Evolutionary conservation across 208 protist genomes (phyloP), one percentile per base, ranked within the genome.

Genomic region (Crithidia thermophila): DNA sequence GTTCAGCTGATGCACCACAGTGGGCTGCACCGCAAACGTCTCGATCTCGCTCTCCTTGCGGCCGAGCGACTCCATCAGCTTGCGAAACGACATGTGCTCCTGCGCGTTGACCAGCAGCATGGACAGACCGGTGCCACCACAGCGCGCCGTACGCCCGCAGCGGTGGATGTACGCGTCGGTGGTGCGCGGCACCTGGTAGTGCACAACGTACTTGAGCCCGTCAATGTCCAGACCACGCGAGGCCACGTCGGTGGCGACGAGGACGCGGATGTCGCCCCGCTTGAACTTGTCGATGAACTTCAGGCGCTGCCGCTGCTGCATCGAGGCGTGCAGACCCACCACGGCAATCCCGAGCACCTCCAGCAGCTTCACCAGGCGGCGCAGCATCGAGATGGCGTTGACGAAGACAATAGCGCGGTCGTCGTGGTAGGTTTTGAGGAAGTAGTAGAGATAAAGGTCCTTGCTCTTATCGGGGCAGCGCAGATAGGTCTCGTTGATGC

Each of bases 251-350:
- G 97, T 98, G 23, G 97, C 93, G 20, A 98, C 79, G 16, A 98
- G 70, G 5, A 98, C 84, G 52, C 72, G 75, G 21, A 89, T 84
- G 40, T 77, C 64, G 33, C 90, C 87, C 11, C 50, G 55, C 62
- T 80, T 78, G 67, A 98, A 98, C 74, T 92, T 85, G 62, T 99
- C 98, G 28, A 99, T 88, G 72, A 97, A 98, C 84, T 99, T 99
- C 8, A 99, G 85, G 52, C 98, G 91, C 85, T 98, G 96, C 14
- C 95, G 75, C 82, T 99, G 98, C 76, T 99, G 96, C 95, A 99
- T 98, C 10, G 94, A 81, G 46, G 97, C 97, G 73, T 99, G 98
- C 4, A 99, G 66, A 21, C 86, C 79, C 8, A 86, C 87, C 14
- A 88, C 85, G 31, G 85, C 70, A 20, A 97, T 85, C 2, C 85